Conservation (phyloP, 2,329 filamentous ascomycete species). For the Teratosphaeriaceae sp. region DNA sequence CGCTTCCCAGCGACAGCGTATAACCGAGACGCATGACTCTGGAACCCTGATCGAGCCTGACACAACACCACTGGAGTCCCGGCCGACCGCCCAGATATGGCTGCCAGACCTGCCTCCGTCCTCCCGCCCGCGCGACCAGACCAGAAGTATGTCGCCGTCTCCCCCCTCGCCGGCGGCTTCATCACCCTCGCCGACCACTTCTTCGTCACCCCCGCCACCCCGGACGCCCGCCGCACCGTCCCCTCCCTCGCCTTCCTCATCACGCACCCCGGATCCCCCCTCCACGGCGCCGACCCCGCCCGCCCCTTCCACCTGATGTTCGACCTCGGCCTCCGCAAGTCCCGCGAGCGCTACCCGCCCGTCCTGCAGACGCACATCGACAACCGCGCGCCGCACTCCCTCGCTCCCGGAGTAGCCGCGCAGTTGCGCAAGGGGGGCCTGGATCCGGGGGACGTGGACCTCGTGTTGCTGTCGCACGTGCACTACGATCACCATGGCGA, state of each 20-base stretch:
- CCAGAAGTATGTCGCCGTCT: slow-evolving; percentile 25
- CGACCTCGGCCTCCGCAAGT: slow-evolving; percentile 47
- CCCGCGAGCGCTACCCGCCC: slow-evolving; percentile 38
- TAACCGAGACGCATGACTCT: too few species aligned
- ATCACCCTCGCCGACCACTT: slow-evolving; percentile 24
- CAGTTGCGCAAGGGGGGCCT: slow-evolving; percentile 32
- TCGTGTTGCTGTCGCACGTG: slow-evolving; percentile 44
- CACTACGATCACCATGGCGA: slow-evolving; percentile 56
- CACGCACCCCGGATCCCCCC: slow-evolving; percentile 34
- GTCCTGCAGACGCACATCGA: slow-evolving; percentile 41
- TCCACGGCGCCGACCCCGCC: slow-evolving; percentile 7
- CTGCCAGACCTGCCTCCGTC: slow-evolving; percentile 1
- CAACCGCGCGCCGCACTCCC: slow-evolving; percentile 39
- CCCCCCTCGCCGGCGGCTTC: slow-evolving; percentile 26
- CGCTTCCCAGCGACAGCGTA: too few species aligned
- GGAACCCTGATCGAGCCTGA: too few species aligned
- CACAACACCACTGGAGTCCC: too few species aligned
- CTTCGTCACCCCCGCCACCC: slow-evolving; percentile 31
- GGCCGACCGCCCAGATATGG: too few species aligned
- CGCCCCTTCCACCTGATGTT: slow-evolving; percentile 41
- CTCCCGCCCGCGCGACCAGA: slow-evolving; percentile 17
- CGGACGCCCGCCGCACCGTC: slow-evolving; percentile 40
- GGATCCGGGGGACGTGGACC: slow-evolving; percentile 31
- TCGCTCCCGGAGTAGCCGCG: slow-evolving; percentile 39
- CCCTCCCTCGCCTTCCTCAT: slow-evolving; percentile 50